These are phyloP conservation scores for Tricholoma saponaceum DNA, from an alignment of 768 basidiomycete genomes.

Conservation along the genomic window DNA sequence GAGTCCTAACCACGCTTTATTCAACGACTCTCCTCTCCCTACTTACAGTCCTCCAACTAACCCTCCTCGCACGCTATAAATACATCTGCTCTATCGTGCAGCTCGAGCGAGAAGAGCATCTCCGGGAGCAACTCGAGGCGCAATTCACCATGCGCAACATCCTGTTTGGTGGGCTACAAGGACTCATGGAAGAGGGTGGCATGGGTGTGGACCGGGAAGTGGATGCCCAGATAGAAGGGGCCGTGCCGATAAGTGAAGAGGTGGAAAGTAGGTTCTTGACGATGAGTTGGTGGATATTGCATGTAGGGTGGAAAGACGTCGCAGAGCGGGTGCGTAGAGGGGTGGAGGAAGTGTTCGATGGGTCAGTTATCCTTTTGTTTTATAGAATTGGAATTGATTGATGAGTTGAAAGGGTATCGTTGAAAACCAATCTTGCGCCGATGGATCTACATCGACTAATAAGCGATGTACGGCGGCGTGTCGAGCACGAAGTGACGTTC, in stretches of 20 bases:
- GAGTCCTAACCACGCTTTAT: constrained; percentile 84
- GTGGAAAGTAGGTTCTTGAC: constrained; percentile 79
- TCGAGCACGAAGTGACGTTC: constrained; percentile 69
- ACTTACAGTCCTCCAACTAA: constrained; percentile 84
- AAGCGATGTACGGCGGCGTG: constrained; percentile 67
- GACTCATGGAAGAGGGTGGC: constrained; percentile 17
- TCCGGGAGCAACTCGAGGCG: constrained; percentile 40
- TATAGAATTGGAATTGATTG: no score
- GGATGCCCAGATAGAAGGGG: constrained; percentile 16
- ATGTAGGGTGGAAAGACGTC: constrained; percentile 89
- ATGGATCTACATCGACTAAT: constrained; percentile 68
- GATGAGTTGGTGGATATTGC: constrained; percentile 89
- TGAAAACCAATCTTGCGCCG: constrained; percentile 71
- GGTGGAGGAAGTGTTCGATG: constrained; percentile 81
- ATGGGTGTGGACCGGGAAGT: constrained; percentile 20
- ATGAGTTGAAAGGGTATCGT: constrained; percentile 58
- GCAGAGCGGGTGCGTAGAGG: constrained; percentile 66
- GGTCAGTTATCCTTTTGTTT: constrained; percentile 48
- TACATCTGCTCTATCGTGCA: constrained; percentile 70
- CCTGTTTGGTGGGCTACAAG: constrained; percentile 26
- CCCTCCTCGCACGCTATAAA: constrained; percentile 74
- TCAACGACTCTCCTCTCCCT: constrained; percentile 81
- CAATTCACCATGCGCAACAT: constrained; percentile 36
- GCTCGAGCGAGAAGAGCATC: constrained; percentile 54
- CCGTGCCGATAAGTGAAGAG: constrained; percentile 47